Evolutionary conservation across 129 eudicot genomes (phyloP).

Genomic region (Sambucus nigra): DNA sequence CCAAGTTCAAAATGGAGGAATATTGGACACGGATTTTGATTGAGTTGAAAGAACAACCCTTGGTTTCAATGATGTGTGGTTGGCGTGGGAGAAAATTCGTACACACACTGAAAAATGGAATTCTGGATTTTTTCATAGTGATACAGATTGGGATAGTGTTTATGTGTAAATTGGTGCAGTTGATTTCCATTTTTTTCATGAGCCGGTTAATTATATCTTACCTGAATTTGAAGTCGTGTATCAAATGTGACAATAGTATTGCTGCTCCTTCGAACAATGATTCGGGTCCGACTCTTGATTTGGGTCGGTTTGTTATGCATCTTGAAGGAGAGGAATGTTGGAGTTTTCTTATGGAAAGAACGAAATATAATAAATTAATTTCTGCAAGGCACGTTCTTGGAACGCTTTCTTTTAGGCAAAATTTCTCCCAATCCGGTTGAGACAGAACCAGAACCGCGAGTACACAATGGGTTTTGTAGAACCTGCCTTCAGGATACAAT

Average conservation of each 20-base stretch:
- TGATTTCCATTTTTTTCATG: conserved; percentile 20
- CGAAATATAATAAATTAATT: too few relatives aligned
- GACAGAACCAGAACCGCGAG: too few relatives aligned
- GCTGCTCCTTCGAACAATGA: conserved; percentile 14
- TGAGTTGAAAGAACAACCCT: conserved; percentile 41
- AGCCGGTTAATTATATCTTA: conserved; percentile 13
- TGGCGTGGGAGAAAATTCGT: conserved; percentile 29
- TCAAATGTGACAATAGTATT: conserved; percentile 10
- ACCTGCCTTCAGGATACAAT: too few relatives aligned
- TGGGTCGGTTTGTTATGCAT: conserved; percentile 51
- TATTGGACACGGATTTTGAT: conserved; percentile 37
- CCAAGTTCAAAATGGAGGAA: conserved; percentile 34
- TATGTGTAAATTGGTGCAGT: conserved; percentile 28
- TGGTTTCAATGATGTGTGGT: conserved; percentile 14
- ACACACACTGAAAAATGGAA: conserved; percentile 20
- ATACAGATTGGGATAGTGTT: conserved; percentile 30
- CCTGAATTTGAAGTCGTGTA: conserved; percentile 1
- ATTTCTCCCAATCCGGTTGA: too few relatives aligned
- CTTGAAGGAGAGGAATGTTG: conserved; percentile 88
- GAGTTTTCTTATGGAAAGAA: too few relatives aligned
- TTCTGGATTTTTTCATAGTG: conserved; percentile 20
- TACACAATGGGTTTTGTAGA: too few relatives aligned
- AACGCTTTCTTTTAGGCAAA: too few relatives aligned
- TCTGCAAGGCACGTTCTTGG: too few relatives aligned
- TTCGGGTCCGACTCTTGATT: conserved; percentile 3